phyloP scores from a whole-genome alignment of 108 stramenopile species.

The Nannochloropsis gaditana region DNA sequence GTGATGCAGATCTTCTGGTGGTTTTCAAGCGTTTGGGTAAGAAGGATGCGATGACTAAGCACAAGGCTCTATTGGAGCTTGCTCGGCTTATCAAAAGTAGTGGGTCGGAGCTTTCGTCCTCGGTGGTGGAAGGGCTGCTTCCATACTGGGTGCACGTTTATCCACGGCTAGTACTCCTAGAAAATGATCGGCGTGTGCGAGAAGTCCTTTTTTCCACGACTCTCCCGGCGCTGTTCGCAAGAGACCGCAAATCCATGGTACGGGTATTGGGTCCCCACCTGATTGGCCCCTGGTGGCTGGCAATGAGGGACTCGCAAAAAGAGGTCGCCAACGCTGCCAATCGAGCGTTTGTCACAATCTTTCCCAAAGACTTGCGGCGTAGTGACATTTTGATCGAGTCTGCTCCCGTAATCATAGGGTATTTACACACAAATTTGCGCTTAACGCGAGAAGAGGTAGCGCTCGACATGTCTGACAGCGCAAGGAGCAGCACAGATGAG shows the following conservation, averaged over 20 bases:
- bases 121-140: neutral
- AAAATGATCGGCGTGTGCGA: neutral
- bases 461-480: neutral
- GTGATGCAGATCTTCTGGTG: neutral
- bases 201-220: neutral
- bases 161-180: neutral
- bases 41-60: neutral
- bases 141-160: neutral
- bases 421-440: neutral
- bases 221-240: neutral
- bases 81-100: neutral
- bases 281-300: neutral
- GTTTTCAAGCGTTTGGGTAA: slow-evolving; percentile 17
- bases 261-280: neutral
- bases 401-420: slow-evolving; percentile 15
- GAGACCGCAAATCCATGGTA: neutral
- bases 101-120: neutral
- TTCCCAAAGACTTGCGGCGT: neutral
- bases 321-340: slow-evolving; percentile 6
- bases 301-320: slow-evolving; percentile 4
- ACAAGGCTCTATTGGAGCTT: neutral
- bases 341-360: neutral
- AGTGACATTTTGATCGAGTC: neutral
- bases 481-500: neutral
- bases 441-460: neutral